These are phyloP conservation scores for Amyloporia xantha DNA, from an alignment of 768 basidiomycete genomes.

Conservation along the genomic window DNA sequence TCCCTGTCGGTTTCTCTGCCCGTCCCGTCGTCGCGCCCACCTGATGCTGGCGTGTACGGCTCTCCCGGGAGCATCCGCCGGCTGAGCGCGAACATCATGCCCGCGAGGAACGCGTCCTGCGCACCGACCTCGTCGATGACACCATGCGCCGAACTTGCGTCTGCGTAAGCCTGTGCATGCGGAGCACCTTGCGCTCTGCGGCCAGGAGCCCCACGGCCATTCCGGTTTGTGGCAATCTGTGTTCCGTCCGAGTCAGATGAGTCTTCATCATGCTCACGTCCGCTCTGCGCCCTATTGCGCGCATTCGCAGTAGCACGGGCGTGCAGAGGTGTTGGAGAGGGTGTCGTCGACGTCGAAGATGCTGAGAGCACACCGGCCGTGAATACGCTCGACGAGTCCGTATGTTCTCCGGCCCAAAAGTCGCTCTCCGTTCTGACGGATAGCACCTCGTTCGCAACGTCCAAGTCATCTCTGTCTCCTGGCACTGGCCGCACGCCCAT, in stretches of 20 bases:
- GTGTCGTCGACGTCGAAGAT: conserved; percentile 4
- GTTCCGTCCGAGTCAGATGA: conserved; percentile 49
- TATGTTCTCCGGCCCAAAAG: conserved; percentile 61
- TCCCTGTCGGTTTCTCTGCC: too few species aligned
- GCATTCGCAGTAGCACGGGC: conserved; percentile 6
- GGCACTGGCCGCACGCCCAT: not conserved
- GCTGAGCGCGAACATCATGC: conserved; percentile 80
- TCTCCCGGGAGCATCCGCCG: conserved; percentile 63
- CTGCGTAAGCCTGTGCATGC: not conserved
- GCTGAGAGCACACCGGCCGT: conserved; percentile 29
- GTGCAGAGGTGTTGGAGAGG: conserved; percentile 11
- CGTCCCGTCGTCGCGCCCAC: conserved; percentile 18
- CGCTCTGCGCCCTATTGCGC: not conserved
- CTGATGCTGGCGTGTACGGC: conserved; percentile 53
- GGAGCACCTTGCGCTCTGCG: conserved; percentile 24
- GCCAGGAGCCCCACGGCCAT: not conserved
- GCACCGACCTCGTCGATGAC: conserved; percentile 69
- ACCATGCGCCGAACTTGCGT: conserved; percentile 18
- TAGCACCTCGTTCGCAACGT: conserved; percentile 22
- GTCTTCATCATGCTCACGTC: conserved; percentile 14
- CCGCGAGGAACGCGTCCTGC: conserved; percentile 79
- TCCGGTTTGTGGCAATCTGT: conserved; percentile 34
- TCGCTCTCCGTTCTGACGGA: conserved; percentile 65
- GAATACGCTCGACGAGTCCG: conserved; percentile 51
- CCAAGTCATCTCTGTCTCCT: not conserved